Percentiles rank a stretch among this genome's conserved stretches.
Evolutionary conservation across 768 basidiomycete genomes (phyloP).

Genomic region (Boletus sp.): DNA sequence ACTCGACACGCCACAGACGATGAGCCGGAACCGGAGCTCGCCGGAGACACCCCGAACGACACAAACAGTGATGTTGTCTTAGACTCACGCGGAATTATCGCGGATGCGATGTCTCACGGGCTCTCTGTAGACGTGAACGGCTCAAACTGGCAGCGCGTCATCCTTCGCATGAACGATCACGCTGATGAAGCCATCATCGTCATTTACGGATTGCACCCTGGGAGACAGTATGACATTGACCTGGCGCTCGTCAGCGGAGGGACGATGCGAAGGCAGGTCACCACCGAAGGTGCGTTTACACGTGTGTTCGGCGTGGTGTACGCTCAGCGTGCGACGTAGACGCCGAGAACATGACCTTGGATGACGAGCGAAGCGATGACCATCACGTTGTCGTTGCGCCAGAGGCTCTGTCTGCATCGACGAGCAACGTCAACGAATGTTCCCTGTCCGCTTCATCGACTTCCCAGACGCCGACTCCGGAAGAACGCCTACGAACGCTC

Average conservation of each 20-base stretch:
- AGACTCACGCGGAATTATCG: constrained; percentile 45
- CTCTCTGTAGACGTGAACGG: constrained; percentile 79
- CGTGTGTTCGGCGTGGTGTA: constrained; percentile 4
- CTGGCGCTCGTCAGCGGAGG: constrained; percentile 68
- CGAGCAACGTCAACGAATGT: constrained; percentile 21
- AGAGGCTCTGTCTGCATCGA: constrained; percentile 25
- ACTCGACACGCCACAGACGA: constrained; percentile 15
- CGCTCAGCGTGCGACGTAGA: constrained; percentile 13
- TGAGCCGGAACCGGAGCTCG: constrained; percentile 29
- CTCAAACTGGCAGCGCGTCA: constrained; percentile 72
- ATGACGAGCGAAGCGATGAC: constrained; percentile 24
- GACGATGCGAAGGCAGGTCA: constrained; percentile 60
- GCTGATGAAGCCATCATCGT: constrained; percentile 88
- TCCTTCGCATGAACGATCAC: constrained; percentile 75
- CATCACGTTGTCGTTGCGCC: constrained; percentile 1
- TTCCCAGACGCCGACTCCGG: constrained; percentile 42
- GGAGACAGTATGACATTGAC: constrained; percentile 88
- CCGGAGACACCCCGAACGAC: constrained; percentile 34
- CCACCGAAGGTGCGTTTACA: constrained; percentile 53
- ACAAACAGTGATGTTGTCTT: constrained; percentile 32
- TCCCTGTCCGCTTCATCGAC: constrained; percentile 23
- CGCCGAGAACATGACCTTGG: constrained; percentile 19
- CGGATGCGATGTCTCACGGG: constrained; percentile 68
- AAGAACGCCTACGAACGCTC: constrained; percentile 65
- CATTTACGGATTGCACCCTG: constrained; percentile 84